Evolutionary conservation across 1,284 basidiomycete species (phyloP).

Genomic region (Rhodotorula mucilaginosa): DNA sequence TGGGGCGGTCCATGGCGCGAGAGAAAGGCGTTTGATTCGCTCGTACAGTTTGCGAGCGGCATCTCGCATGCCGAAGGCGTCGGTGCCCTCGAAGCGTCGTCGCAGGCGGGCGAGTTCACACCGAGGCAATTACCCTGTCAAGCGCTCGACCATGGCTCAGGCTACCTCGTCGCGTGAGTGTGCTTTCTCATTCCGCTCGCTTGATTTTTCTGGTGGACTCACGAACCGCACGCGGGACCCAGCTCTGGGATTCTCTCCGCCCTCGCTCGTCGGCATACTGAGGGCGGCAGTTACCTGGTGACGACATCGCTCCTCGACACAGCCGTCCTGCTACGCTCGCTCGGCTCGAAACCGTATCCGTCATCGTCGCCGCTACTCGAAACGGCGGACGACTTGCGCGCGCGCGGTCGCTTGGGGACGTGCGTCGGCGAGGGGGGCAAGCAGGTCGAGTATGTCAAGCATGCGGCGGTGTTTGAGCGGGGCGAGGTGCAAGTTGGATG

Average conservation of each 20-base stretch:
- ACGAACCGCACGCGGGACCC: background rate
- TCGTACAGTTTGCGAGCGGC: slow-evolving; percentile 65
- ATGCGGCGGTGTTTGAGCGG: slow-evolving; percentile 13
- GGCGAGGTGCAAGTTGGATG: slow-evolving; percentile 3
- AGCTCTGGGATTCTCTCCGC: slow-evolving; percentile 20
- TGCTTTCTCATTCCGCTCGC: too few species aligned
- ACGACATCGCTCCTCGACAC: slow-evolving; percentile 12
- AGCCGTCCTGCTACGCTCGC: slow-evolving; percentile 3
- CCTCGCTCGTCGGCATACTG: background rate
- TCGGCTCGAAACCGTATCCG: slow-evolving; percentile 1
- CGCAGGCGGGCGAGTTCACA: slow-evolving; percentile 53
- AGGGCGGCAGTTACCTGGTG: slow-evolving; percentile 10
- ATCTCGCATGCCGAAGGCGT: slow-evolving; percentile 57
- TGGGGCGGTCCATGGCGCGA: slow-evolving; percentile 63
- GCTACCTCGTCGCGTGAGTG: slow-evolving; percentile 58
- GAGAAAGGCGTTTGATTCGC: slow-evolving; percentile 63
- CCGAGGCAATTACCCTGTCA: slow-evolving; percentile 58
- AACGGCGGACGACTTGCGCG: background rate
- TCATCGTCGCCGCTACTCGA: background rate
- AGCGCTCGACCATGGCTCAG: slow-evolving; percentile 63
- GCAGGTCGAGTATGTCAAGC: slow-evolving; percentile 8
- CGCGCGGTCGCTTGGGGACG: background rate
- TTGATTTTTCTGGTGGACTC: too few species aligned
- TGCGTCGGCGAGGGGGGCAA: background rate
- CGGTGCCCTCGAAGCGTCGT: too few species aligned